These are phyloP conservation scores for Mycena epipterygia DNA, from an alignment of 768 basidiomycete species.

Conservation along the genomic window DNA sequence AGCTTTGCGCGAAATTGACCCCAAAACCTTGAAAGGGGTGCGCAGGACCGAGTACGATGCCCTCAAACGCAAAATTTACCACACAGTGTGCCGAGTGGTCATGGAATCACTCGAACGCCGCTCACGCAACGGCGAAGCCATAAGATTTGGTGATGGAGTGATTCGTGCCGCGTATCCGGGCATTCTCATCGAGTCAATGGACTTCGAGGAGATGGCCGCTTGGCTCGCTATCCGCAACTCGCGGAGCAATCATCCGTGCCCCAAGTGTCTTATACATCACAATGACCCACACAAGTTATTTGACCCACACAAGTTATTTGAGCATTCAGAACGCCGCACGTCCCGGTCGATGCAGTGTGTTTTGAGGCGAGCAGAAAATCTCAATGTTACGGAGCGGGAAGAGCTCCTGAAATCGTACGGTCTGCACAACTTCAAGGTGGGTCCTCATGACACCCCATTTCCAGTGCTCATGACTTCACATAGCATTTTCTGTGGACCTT, in stretches of 20 bases:
- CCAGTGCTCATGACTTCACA: background rate
- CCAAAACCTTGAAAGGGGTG: conserved; percentile 10
- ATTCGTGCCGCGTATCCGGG: conserved; percentile 29
- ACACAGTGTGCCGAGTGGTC: conserved; percentile 28
- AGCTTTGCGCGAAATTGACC: conserved; percentile 13
- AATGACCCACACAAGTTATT: conserved; percentile 25
- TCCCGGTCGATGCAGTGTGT: background rate
- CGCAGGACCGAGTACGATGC: conserved; percentile 5
- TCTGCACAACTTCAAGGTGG: conserved; percentile 12
- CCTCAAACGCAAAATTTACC: conserved; percentile 33
- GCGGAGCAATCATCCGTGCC: conserved; percentile 34
- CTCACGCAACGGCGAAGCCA: conserved; percentile 27
- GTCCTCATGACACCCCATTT: background rate
- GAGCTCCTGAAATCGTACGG: conserved; percentile 10
- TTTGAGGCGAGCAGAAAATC: background rate
- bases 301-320: background rate
- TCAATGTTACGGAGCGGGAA: conserved; percentile 3
- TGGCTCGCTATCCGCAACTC: conserved; percentile 15
- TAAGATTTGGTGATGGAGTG: conserved; percentile 32
- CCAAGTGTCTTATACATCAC: conserved; percentile 34
- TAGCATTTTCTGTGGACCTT: conserved; percentile 24
- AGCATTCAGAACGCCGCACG: conserved; percentile 8
- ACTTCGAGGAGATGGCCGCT: conserved; percentile 32
- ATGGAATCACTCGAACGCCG: conserved; percentile 25
- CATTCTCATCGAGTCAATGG: conserved; percentile 30